Evolutionary conservation across 441 rosid species (phyloP).

Genomic region (Erodium moschatum): DNA sequence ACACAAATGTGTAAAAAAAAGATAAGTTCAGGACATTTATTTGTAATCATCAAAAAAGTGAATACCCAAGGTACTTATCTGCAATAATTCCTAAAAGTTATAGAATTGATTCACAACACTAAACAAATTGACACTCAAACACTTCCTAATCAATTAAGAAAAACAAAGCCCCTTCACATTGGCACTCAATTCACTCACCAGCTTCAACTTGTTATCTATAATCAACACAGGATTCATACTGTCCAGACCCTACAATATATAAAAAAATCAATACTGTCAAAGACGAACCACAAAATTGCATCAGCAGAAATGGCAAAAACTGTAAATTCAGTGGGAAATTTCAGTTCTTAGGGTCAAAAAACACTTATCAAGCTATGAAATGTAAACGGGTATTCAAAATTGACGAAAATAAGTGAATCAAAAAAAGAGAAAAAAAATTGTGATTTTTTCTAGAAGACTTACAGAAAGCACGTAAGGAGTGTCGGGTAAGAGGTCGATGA

Average conservation of each 20-base stretch:
- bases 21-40: too few relatives aligned
- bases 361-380: not conserved
- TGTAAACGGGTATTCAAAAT: not conserved
- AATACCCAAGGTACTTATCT: too few relatives aligned
- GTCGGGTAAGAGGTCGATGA: slow-evolving; percentile 37
- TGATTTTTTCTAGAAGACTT: slow-evolving; percentile 16
- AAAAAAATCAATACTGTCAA: not conserved
- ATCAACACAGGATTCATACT: slow-evolving; percentile 44
- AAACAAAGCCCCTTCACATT: not conserved
- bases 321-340: not conserved
- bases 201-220: slow-evolving; percentile 42
- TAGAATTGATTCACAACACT: too few relatives aligned
- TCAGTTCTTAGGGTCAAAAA: not conserved
- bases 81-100: too few relatives aligned
- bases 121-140: not conserved
- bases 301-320: not conserved
- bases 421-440: not conserved
- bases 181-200: slow-evolving; percentile 34
- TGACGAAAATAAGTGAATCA: not conserved
- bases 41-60: too few relatives aligned
- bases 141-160: not conserved
- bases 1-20: too few relatives aligned
- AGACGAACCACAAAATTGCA: not conserved
- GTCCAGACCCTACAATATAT: slow-evolving; percentile 42
- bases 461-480: slow-evolving; percentile 46